Conservation (phyloP, 2,329 filamentous ascomycete species). For the Venturia carpophila region DNA sequence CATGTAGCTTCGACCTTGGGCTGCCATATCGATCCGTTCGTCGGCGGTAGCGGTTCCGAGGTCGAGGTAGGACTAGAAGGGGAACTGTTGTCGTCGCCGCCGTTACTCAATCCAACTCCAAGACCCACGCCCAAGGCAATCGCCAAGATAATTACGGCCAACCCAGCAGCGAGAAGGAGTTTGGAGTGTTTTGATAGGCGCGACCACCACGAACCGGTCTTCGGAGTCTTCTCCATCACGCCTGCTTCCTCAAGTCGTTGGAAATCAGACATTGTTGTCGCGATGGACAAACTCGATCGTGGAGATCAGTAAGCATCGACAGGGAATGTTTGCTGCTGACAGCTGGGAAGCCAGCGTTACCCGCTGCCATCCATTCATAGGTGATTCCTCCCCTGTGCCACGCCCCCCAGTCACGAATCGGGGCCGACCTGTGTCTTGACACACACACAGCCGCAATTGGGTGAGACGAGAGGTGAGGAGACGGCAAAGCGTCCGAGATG, state of each 20-base stretch:
- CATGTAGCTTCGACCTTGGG: constrained; percentile 47
- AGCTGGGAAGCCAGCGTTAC: neutral
- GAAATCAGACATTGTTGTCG: constrained; percentile 5
- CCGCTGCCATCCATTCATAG: neutral
- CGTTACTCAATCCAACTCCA: constrained; percentile 37
- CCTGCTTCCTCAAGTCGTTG: constrained; percentile 4
- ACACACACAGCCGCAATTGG: constrained; percentile 5
- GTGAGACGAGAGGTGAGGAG: neutral
- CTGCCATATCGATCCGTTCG: constrained; percentile 38
- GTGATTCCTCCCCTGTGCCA: neutral
- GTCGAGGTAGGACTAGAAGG: constrained; percentile 22
- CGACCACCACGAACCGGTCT: neutral
- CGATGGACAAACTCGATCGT: neutral
- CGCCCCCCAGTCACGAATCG: neutral
- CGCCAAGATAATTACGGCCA: constrained; percentile 25
- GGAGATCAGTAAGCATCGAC: neutral
- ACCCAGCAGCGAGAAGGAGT: constrained; percentile 19
- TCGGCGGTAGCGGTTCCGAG: constrained; percentile 21
- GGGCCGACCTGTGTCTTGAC: neutral
- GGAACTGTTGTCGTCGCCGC: constrained; percentile 22
- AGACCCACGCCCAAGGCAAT: constrained; percentile 48
- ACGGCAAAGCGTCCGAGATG: neutral
- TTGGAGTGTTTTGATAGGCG: neutral
- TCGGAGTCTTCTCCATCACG: neutral
- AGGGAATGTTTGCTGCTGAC: neutral